Evolutionary conservation across 2,329 filamentous ascomycete genomes (phyloP), one percentile per base, ranked within the genome.

Genomic region (Chrysoporthe puriensis): DNA sequence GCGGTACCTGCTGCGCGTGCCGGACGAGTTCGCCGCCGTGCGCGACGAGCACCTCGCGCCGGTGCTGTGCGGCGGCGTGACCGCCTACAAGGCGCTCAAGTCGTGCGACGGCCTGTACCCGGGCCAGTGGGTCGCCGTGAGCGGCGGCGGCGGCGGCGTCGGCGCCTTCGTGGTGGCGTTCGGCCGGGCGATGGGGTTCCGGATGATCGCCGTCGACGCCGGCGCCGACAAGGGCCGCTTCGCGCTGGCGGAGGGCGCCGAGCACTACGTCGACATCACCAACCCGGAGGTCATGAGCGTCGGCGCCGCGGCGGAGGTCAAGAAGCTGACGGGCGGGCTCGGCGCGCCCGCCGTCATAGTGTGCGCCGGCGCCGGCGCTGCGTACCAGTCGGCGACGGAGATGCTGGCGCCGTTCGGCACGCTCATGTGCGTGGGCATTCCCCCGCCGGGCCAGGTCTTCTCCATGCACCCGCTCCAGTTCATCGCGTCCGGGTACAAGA

Each of bases 21-120:
- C 79, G 2, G 68, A 70, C 0, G 66, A 73, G 0, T 66, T 78
- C 1, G 74, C 76, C 2, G 72, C 67, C 16, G 58, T 78, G 5
- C 66, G 73, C 0, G 79, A 81, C 57, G 78, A 81, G 59, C 58
- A 73, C 4, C 72, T 82, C 0, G 80, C 79, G 2, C 81, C 81
- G 0, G 75, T 82, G 7, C 68, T 83, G 43, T 83, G 81, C 64
- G 80, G 76, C 0, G 81, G 81, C 0, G 79, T 82, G 0, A 82
- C 81, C 0, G 80, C 80, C 0, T 83, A 82, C 69, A 80, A 79
- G 70, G 80, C 79, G 0, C 62, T 81, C 60, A 81, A 80, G 70
- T 65, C 58, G 4, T 69, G 68, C 0, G 76, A 75, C 43, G 71
- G 66, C 3, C 68, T 75, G 4, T 71, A 67, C 0, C 77, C 77